Evolutionary conservation across 208 protist species (phyloP).

Genomic region (Leishmania mexicana): DNA sequence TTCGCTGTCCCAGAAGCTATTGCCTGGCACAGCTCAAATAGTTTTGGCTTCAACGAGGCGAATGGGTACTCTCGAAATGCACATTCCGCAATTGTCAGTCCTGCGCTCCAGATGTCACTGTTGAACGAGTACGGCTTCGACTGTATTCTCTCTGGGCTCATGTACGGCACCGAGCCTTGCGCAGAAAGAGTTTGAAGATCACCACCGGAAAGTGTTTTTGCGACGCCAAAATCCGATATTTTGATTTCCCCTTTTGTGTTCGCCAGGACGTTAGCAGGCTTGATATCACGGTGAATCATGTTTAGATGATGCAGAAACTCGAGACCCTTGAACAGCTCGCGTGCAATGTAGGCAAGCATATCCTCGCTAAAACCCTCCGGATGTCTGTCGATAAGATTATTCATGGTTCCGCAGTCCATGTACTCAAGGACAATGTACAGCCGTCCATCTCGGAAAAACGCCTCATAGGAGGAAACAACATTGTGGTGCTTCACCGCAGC

Average conservation of each 20-base stretch:
- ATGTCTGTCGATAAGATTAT: slow-evolving; percentile 79
- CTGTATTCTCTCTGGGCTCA: slow-evolving; percentile 93
- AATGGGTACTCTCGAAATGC: slow-evolving; percentile 90
- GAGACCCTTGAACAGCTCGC: slow-evolving; percentile 84
- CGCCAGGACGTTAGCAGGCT: slow-evolving; percentile 97
- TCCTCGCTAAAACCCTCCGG: slow-evolving; percentile 71
- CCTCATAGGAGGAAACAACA: slow-evolving; percentile 90
- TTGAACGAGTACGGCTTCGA: slow-evolving; percentile 89
- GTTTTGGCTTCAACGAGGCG: slow-evolving; percentile 56
- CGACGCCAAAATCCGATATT: slow-evolving; percentile 97
- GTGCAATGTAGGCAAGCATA: slow-evolving; percentile 84
- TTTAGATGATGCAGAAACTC: slow-evolving; percentile 85
- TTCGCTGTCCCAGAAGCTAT: slow-evolving; percentile 65
- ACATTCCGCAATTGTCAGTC: slow-evolving; percentile 89
- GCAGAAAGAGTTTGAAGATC: slow-evolving; percentile 82
- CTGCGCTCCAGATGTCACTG: slow-evolving; percentile 93
- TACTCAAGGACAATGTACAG: slow-evolving; percentile 92
- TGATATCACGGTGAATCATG: slow-evolving; percentile 96
- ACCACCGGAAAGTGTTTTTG: slow-evolving; percentile 80
- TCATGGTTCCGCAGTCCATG: slow-evolving; percentile 91
- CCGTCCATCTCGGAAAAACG: slow-evolving; percentile 87
- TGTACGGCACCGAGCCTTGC: slow-evolving; percentile 94
- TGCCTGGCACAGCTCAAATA: slow-evolving; percentile 86
- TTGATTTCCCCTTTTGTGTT: slow-evolving; percentile 96
- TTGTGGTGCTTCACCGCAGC: slow-evolving; percentile 87